These are phyloP conservation scores for Xylaria sp. DNA, from an alignment of 2,329 filamentous ascomycete species.

Conservation along the genomic window DNA sequence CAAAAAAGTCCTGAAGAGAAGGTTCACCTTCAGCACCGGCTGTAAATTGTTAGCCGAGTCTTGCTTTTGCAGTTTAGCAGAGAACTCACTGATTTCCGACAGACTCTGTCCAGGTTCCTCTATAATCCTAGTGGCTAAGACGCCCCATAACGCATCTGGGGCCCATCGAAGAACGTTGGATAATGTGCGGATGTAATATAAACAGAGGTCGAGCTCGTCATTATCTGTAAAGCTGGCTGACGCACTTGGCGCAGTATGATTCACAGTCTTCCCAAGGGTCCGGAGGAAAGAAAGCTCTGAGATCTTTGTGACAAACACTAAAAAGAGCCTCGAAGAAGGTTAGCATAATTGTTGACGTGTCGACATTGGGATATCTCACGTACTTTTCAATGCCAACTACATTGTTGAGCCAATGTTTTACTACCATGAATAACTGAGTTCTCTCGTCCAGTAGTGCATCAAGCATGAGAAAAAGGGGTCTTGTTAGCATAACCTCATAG, in stretches of 20 bases:
- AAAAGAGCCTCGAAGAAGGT: conserved; percentile 63
- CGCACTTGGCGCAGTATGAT: conserved; percentile 43
- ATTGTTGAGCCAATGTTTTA: conserved; percentile 82
- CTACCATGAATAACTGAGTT: conserved; percentile 79
- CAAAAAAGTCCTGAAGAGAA: conserved; percentile 74
- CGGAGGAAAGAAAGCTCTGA: conserved; percentile 65
- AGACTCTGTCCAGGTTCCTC: conserved; percentile 59
- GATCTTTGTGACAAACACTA: conserved; percentile 69
- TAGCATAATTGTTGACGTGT: conserved; percentile 34
- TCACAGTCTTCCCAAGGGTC: conserved; percentile 44
- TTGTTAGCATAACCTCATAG: conserved; percentile 79
- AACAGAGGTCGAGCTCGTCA: conserved; percentile 79
- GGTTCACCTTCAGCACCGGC: conserved; percentile 66
- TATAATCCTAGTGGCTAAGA: conserved; percentile 72
- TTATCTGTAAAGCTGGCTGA: conserved; percentile 59
- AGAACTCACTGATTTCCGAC: conserved; percentile 64
- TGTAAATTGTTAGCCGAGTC: conserved; percentile 48
- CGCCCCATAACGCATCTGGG: conserved; percentile 75
- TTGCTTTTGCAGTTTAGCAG: conserved; percentile 40
- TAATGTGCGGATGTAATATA: conserved; percentile 82
- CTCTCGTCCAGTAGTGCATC: conserved; percentile 80
- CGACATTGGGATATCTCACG: conserved; percentile 40
- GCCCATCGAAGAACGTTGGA: conserved; percentile 77
- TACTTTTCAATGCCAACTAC: conserved; percentile 73
- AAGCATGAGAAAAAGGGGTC: conserved; percentile 83